Percentiles rank a stretch among this genome's conserved stretches.
Conservation (phyloP, 257 asterid species). For the Ehretia macrophylla region DNA sequence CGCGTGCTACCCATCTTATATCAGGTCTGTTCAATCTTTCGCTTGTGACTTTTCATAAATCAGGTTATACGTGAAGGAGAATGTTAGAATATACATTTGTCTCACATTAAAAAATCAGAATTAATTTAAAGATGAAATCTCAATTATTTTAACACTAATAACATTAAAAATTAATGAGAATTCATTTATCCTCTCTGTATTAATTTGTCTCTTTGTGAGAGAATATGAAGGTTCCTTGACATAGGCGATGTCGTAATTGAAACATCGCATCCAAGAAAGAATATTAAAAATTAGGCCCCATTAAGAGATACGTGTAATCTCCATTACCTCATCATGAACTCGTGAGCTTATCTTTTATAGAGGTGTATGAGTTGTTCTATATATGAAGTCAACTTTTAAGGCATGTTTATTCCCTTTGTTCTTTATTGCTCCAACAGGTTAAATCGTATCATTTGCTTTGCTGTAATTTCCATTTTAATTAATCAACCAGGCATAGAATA, state of each 20-base stretch:
- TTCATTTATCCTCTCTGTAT: slow-evolving; percentile 4
- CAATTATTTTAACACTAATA: too few relatives aligned
- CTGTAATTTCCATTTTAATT: background rate
- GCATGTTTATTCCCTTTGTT: slow-evolving; percentile 14
- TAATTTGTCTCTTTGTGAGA: slow-evolving; percentile 19
- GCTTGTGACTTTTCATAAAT: too few relatives aligned
- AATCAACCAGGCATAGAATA: too few relatives aligned
- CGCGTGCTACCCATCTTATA: too few relatives aligned
- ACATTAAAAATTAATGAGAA: too few relatives aligned
- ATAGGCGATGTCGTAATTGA: slow-evolving; percentile 30
- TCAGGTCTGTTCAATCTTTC: too few relatives aligned
- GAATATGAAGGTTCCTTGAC: slow-evolving; percentile 47
- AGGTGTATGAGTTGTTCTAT: slow-evolving; percentile 41
- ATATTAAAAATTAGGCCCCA: slow-evolving; percentile 34
- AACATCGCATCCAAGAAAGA: slow-evolving; percentile 23
- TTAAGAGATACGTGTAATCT: slow-evolving; percentile 54
- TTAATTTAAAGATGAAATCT: too few relatives aligned
- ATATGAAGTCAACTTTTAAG: slow-evolving; percentile 49
- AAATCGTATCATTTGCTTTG: slow-evolving; percentile 26
- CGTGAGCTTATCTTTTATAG: slow-evolving; percentile 18
- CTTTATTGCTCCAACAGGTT: slow-evolving; percentile 18
- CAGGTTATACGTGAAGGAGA: too few relatives aligned
- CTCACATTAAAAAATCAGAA: too few relatives aligned
- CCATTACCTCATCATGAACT: slow-evolving; percentile 39
- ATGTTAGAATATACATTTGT: too few relatives aligned